Conservation (phyloP, 75 land plant species). For the Cupressus sempervirens region DNA sequence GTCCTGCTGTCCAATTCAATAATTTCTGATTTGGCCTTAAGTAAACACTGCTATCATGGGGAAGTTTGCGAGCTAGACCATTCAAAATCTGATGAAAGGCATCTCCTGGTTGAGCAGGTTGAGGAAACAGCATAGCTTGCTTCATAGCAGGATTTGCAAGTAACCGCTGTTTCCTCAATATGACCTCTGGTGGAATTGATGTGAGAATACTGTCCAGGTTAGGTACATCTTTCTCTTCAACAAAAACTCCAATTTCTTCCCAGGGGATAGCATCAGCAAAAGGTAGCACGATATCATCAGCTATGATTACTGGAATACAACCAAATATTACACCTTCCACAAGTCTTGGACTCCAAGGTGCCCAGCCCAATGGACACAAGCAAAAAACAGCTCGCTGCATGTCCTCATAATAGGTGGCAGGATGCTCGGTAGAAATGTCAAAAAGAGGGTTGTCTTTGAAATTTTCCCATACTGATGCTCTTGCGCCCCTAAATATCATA, state of each 20-base stretch:
- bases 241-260: slow-evolving; percentile 88
- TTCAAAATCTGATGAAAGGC: slow-evolving; percentile 89
- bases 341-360: slow-evolving; percentile 87
- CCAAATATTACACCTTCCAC: slow-evolving; percentile 86
- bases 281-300: slow-evolving; percentile 84
- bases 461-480: slow-evolving; percentile 91
- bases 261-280: slow-evolving; percentile 93
- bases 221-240: slow-evolving; percentile 82
- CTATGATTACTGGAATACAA: slow-evolving; percentile 87
- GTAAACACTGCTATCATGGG: slow-evolving; percentile 54
- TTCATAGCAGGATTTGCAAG: slow-evolving; percentile 88
- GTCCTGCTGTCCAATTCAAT: slow-evolving; percentile 81
- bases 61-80: slow-evolving; percentile 83
- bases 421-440: slow-evolving; percentile 88
- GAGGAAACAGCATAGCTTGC: slow-evolving; percentile 87
- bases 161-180: slow-evolving; percentile 74
- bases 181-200: slow-evolving; percentile 57
- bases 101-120: slow-evolving; percentile 83
- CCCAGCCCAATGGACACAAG: slow-evolving; percentile 91
- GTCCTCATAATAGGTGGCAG: slow-evolving; percentile 82
- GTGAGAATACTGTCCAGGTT: slow-evolving; percentile 75
- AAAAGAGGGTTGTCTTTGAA: slow-evolving; percentile 87
- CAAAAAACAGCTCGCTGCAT: slow-evolving; percentile 87
- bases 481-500: slow-evolving; percentile 49
- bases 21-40: slow-evolving; percentile 49